Evolutionary conservation across 352 stramenopile species (phyloP).

Genomic region (Globisporangium parvum): DNA sequence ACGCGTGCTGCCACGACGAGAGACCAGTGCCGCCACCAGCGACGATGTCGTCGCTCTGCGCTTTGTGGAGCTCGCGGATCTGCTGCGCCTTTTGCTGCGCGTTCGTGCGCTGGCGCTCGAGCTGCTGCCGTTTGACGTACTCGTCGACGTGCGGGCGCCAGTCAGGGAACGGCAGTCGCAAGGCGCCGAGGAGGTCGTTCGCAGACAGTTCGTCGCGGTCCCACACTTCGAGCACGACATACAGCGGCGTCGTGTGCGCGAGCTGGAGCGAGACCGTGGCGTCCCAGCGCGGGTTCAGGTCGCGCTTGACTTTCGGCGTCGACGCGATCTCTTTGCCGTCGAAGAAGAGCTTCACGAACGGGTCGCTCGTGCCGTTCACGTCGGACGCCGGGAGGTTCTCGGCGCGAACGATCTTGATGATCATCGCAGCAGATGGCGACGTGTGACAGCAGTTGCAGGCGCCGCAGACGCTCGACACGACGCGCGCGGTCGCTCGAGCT

Average conservation of each 20-base stretch:
- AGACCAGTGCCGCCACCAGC: too few relatives aligned
- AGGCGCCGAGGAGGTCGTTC: slow-evolving; percentile 59
- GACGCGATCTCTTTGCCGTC: slow-evolving; percentile 65
- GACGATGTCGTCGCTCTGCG: slow-evolving; percentile 11
- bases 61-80: slow-evolving; percentile 16
- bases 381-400: slow-evolving; percentile 65
- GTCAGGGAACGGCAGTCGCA: slow-evolving; percentile 68
- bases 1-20: too few relatives aligned
- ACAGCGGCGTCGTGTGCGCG: slow-evolving; percentile 41
- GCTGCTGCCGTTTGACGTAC: slow-evolving; percentile 27
- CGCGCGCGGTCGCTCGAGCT: too few relatives aligned
- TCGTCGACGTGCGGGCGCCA: slow-evolving; percentile 48
- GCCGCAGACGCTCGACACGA: too few relatives aligned
- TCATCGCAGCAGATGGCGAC: slow-evolving; percentile 2
- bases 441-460: too few relatives aligned
- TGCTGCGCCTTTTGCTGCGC: slow-evolving; percentile 19
- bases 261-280: slow-evolving; percentile 54
- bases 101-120: slow-evolving; percentile 23
- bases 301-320: slow-evolving; percentile 65
- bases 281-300: slow-evolving; percentile 74
- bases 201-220: slow-evolving; percentile 65
- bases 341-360: slow-evolving; percentile 71
- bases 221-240: slow-evolving; percentile 67
- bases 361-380: slow-evolving; percentile 58
- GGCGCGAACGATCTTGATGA: slow-evolving; percentile 66